phyloP scores from a whole-genome alignment of 1,139 yeast species.

The Kurtzmaniella natalensis region DNA sequence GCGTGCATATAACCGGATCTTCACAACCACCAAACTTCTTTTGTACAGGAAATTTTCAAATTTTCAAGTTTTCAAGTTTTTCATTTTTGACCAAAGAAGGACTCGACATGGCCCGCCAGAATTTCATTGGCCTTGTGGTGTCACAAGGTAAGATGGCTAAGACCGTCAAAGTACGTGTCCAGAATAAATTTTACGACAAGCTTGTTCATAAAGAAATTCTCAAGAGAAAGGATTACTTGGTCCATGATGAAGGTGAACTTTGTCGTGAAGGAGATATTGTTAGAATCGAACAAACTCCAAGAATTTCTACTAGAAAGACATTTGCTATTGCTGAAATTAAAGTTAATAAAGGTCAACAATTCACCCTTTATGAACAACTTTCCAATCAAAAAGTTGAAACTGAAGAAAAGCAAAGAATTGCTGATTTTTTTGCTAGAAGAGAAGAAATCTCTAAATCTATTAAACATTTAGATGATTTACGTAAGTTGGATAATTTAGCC shows the following conservation, averaged over 20 bases:
- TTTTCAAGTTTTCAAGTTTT: conserved; percentile 1
- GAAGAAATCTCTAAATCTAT: conserved; percentile 31
- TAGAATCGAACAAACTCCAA: conserved; percentile 86
- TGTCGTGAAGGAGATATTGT: conserved; percentile 96
- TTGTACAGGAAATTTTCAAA: too few species aligned
- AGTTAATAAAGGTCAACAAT: conserved; percentile 85
- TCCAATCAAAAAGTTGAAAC: conserved; percentile 62
- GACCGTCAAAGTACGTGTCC: conserved; percentile 91
- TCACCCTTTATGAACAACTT: conserved; percentile 70
- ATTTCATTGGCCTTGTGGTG: conserved; percentile 86
- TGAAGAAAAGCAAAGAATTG: conserved; percentile 55
- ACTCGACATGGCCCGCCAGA: conserved; percentile 74
- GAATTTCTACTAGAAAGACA: conserved; percentile 73
- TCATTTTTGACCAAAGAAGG: too few species aligned
- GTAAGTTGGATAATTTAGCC: conserved; percentile 40
- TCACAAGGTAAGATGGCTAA: conserved; percentile 96
- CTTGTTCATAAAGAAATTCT: conserved; percentile 72
- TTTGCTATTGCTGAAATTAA: conserved; percentile 95
- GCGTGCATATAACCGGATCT: too few species aligned
- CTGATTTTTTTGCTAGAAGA: conserved; percentile 46
- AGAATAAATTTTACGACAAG: conserved; percentile 62
- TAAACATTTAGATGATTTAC: conserved; percentile 46
- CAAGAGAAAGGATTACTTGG: conserved; percentile 78
- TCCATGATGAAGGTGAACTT: conserved; percentile 88
- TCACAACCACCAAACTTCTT: too few species aligned